Evolutionary conservation across 2,329 filamentous ascomycete genomes (phyloP).

Genomic region (Hirsutella thompsonii): DNA sequence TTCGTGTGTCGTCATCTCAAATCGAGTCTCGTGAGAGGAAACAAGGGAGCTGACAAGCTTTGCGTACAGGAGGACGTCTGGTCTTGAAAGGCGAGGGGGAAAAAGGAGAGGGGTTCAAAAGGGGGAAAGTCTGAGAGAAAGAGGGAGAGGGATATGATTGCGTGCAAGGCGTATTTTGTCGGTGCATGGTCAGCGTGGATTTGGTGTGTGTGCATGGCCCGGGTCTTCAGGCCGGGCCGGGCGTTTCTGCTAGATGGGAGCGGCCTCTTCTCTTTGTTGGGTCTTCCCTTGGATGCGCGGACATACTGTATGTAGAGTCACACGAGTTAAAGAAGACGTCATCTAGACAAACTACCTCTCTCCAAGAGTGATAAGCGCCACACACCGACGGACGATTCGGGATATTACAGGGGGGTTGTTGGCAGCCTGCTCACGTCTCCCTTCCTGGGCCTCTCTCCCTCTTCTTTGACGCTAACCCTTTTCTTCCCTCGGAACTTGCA

Average conservation of each 20-base stretch:
- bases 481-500: too few relatives aligned
- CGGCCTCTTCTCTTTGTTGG: neutral
- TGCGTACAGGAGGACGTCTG: neutral
- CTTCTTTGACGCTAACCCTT: too few relatives aligned
- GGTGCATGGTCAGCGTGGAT: neutral
- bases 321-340: neutral
- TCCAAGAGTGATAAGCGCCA: too few relatives aligned
- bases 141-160: neutral
- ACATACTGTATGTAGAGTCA: neutral
- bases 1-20: neutral
- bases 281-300: neutral
- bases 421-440: too few relatives aligned
- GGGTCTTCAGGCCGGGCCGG: neutral
- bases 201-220: neutral
- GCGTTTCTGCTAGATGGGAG: neutral
- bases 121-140: too few relatives aligned
- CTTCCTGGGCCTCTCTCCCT: too few relatives aligned
- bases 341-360: too few relatives aligned
- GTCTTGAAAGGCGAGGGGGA: neutral
- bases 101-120: neutral
- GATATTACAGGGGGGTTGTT: too few relatives aligned
- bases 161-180: neutral
- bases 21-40: neutral
- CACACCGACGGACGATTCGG: too few relatives aligned
- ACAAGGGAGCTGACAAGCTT: neutral